Conservation (phyloP, 352 stramenopile genomes). For the Pythium volutum region DNA sequence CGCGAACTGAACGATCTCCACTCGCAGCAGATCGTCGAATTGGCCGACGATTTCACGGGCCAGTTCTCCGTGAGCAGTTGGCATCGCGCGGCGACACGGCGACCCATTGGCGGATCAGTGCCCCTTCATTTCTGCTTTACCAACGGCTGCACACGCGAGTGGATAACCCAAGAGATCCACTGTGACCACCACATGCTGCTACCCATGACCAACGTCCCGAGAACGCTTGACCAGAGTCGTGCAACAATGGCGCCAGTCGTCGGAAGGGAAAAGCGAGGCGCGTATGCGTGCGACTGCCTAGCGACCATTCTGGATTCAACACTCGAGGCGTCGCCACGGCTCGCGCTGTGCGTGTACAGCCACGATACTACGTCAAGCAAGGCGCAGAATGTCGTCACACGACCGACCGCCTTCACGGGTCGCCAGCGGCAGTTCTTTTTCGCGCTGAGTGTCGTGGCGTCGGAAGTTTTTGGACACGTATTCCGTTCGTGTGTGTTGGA, state of each 20-base stretch:
- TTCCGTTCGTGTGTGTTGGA: constrained; percentile 55
- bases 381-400: background rate
- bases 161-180: constrained; percentile 48
- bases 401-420: constrained; percentile 33
- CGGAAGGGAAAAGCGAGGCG: constrained; percentile 54
- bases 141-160: constrained; percentile 34
- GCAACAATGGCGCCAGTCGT: constrained; percentile 33
- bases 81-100: constrained; percentile 35
- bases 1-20: constrained; percentile 50
- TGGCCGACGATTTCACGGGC: constrained; percentile 65
- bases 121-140: constrained; percentile 54
- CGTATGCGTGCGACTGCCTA: constrained; percentile 52
- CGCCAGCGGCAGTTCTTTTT: constrained; percentile 60
- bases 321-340: constrained; percentile 15
- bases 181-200: constrained; percentile 39
- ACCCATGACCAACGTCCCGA: constrained; percentile 74
- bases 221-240: constrained; percentile 55
- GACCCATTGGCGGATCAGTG: constrained; percentile 24
- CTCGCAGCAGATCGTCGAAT: constrained; percentile 61
- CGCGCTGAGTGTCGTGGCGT: constrained; percentile 41
- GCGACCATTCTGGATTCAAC: constrained; percentile 56
- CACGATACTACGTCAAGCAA: constrained; percentile 27
- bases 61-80: constrained; percentile 50
- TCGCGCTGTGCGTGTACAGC: constrained; percentile 62
- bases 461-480: constrained; percentile 48